Evolutionary conservation across 495 filamentous ascomycete species (phyloP).

Genomic region (Jackrogersella minutella): DNA sequence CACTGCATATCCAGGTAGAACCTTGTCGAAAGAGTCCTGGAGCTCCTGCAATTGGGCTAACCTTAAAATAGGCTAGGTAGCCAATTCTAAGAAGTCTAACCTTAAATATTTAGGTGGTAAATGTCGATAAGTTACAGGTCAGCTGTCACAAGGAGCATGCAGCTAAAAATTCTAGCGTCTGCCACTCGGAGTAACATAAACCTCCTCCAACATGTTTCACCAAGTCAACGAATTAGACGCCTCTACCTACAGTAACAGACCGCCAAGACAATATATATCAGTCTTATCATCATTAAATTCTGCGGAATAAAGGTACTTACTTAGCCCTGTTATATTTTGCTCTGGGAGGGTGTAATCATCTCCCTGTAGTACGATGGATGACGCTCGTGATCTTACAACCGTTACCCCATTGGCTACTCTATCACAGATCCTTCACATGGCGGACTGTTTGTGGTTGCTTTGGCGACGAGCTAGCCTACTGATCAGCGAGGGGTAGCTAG

Average conservation of each 20-base stretch:
- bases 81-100: background rate
- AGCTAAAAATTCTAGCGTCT: slow-evolving; percentile 10
- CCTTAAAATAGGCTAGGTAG: slow-evolving; percentile 8
- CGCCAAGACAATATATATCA: slow-evolving; percentile 25
- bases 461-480: slow-evolving; percentile 30
- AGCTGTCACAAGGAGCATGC: slow-evolving; percentile 18
- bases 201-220: background rate
- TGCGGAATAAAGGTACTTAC: too few species aligned
- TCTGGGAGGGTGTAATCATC: slow-evolving; percentile 26
- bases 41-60: background rate
- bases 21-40: background rate
- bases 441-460: slow-evolving; percentile 31
- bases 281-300: slow-evolving; percentile 10
- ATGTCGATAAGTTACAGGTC: slow-evolving; percentile 10
- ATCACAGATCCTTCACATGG: slow-evolving; percentile 29
- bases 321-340: slow-evolving; percentile 2
- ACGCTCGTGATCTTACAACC: slow-evolving; percentile 28
- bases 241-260: background rate
- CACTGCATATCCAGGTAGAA: background rate
- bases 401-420: slow-evolving; percentile 27
- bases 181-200: slow-evolving; percentile 5
- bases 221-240: slow-evolving; percentile 6
- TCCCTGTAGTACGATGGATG: slow-evolving; percentile 24
- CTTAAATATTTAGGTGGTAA: background rate
- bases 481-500: slow-evolving; percentile 36